Evolutionary conservation across 2,329 filamentous ascomycete species (phyloP), one percentile per base, ranked within the genome.

Genomic region (Xylariomycetidae sp.): DNA sequence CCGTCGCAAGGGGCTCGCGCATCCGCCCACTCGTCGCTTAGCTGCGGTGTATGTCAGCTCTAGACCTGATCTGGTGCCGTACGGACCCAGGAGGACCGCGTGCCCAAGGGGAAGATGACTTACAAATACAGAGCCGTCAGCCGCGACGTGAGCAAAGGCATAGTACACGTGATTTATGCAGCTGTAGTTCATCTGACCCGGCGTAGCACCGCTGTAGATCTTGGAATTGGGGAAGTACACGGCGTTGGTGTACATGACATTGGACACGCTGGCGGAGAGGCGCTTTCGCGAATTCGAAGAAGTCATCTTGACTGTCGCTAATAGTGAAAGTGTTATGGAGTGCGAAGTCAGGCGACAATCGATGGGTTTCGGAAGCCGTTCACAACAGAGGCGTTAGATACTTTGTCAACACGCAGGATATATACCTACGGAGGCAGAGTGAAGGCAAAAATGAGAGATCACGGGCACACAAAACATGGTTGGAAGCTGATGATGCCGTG

Each of bases 141-240:
- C 61, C 42, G 76, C 76, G 26, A 90, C 74, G 60, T 74, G 83
- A 38, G 84, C 84, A 71, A 85, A 89, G 10, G 85, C 83, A 54
- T 90, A 90, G 59, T 88, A 89, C 17, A 89, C 77, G 52, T 87
- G 82, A 46, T 82, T 88, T 49, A 90, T 79, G 50, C 82, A 85
- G 44, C 76, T 76, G 56, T 86, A 77, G 54, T 85, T 84, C 52
- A 90, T 64, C 35, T 77, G 77, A 1, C 76, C 83, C 0, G 85
- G 85, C 12, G 82, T 82, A 48, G 85, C 76, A 43, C 80, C 74
- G 36, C 72, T 70, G 60, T 88, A 87, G 46, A 87, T 75, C 38
- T 79, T 70, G 63, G 76, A 79, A 59, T 86, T 90, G n/a, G 84
- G 83, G 57, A 86, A 92, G 62, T 90, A 92, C 13, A 87, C 82